These are phyloP conservation scores for Diaporthe humulicola DNA, from an alignment of 2,329 filamentous ascomycete genomes.

Conservation along the genomic window DNA sequence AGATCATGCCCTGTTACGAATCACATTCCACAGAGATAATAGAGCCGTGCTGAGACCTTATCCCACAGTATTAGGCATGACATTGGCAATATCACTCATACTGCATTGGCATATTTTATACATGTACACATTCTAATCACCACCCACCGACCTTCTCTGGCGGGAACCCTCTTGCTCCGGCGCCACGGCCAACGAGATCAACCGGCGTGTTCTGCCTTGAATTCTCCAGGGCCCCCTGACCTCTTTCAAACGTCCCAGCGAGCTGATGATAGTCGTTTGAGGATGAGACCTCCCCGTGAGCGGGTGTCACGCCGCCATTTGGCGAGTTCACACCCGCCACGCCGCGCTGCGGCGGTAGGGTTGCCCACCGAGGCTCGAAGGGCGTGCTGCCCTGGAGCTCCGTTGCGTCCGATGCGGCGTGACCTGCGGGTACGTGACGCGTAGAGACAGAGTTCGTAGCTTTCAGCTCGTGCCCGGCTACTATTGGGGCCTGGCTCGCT, in stretches of 20 bases:
- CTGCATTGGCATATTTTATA: rapidly evolving
- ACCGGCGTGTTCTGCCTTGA: constrained; percentile 34
- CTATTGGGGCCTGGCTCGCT: neutral
- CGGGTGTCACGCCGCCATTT: neutral
- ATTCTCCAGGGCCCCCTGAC: neutral
- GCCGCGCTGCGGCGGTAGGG: neutral
- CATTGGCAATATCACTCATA: neutral
- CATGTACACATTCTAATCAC: neutral
- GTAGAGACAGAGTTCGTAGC: neutral
- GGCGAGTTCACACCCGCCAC: neutral
- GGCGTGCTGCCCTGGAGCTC: constrained; percentile 29
- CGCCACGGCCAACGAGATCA: constrained; percentile 14
- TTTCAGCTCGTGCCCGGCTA: constrained; percentile 24
- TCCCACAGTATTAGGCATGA: too few relatives aligned
- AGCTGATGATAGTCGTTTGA: constrained; percentile 29
- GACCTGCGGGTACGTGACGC: neutral
- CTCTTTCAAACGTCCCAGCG: neutral
- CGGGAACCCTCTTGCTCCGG: neutral
- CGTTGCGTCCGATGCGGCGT: neutral
- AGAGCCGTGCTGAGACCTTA: too few relatives aligned
- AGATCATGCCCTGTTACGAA: too few relatives aligned
- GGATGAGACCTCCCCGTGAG: constrained; percentile 7
- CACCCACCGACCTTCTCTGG: neutral
- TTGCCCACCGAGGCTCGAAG: neutral
- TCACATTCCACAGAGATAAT: too few relatives aligned